Evolutionary conservation across 352 stramenopile species (phyloP).

Genomic region (Globisporangium heterothallicum): DNA sequence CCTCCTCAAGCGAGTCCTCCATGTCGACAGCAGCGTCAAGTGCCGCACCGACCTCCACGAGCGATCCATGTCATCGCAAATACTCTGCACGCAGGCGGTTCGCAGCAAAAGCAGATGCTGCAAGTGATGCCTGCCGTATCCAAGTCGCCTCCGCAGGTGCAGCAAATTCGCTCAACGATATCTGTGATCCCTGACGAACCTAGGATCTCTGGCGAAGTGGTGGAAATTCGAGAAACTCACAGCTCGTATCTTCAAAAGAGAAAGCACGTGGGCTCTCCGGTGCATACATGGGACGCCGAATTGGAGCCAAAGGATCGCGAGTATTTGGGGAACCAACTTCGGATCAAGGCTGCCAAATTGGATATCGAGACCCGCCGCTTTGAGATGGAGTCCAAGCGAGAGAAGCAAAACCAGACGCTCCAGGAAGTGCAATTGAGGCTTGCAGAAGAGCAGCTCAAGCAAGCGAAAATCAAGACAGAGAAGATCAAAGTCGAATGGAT

Average conservation of each 20-base stretch:
- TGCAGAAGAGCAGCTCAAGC: constrained; percentile 47
- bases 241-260: constrained; percentile 6
- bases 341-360: constrained; percentile 30
- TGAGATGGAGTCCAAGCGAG: constrained; percentile 41
- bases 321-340: constrained; percentile 35
- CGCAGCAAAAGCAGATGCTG: background rate
- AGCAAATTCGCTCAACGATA: background rate
- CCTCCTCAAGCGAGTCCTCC: constrained; percentile 4
- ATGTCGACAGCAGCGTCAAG: too few relatives aligned
- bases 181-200: constrained; percentile 1
- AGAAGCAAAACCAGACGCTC: constrained; percentile 28
- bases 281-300: background rate
- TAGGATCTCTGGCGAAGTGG: background rate
- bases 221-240: background rate
- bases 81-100: background rate
- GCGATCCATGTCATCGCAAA: background rate
- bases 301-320: constrained; percentile 13
- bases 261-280: background rate
- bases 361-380: constrained; percentile 39
- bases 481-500: constrained; percentile 50
- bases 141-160: background rate
- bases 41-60: background rate
- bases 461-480: constrained; percentile 38
- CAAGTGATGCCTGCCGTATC: background rate
- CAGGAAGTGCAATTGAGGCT: constrained; percentile 42